Base-by-base conservation (phyloP, 1,284 basidiomycete genomes). In the Thelephora terrestris region DNA sequence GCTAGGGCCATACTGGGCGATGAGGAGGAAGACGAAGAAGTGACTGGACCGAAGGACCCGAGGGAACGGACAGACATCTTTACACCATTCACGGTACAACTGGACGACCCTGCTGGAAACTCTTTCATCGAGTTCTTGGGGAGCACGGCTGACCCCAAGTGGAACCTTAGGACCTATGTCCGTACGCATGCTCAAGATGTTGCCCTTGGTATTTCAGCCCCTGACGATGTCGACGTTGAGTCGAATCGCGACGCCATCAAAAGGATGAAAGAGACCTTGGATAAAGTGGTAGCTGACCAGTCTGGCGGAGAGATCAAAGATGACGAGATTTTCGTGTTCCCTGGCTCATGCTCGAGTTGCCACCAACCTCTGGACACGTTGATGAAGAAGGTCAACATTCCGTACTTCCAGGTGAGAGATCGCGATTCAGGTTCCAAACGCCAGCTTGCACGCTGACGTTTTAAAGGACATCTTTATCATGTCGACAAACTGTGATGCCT, bases 371-470 rank as follows among this genome's bases (percentile, higher is more conserved):
- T 92, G 20, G 78, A 91, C 61, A 99, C 95, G 0, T 71, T 83
- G 56, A 97, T 99, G 91, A 95, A 99, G 75, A 91, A 89, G 61
- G 87, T 99, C 58, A 84, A 83, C 59, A 98, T 99, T 56, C 96
- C 96, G 0, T 95, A 99, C 68, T 99, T 99, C 76, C 91, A 99
- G 75, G 91, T 87, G 50, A 20, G 51, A 49, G 4, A 10, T 34
- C 24, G n/a, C 5, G 7, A 38, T 18, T 12, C 21, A 46, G 17
- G 14, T 24, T 23, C 17, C 42, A n/a, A n/a, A 37, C 23, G 18
- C 36, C 3, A n/a, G 6, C 32, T 47, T 23, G 43, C 32, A 49
- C 35, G 14, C 24, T 46, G n/a, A 43, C 27, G 1, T 2, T 23
- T n/a, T 21, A 16, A 53, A 93, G 88, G 93, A 99, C 61, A 87